phyloP scores from a whole-genome alignment of 306 rosid species.

The Bauhinia variegata region DNA sequence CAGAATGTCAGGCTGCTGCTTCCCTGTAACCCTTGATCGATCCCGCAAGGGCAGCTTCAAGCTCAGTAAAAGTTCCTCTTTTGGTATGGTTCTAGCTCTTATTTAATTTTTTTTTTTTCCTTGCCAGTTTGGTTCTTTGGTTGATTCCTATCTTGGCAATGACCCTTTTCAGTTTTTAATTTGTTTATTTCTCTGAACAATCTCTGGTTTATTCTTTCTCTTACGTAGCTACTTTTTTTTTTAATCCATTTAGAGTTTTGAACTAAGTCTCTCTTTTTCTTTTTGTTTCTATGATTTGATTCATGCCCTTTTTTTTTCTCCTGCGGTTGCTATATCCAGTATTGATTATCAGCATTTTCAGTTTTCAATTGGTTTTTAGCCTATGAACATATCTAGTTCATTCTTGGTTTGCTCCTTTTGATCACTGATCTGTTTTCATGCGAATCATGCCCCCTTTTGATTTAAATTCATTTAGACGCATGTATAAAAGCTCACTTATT shows the following conservation, averaged over 20 bases:
- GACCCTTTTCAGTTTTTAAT: neutral
- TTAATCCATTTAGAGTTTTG: neutral
- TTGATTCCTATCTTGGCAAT: neutral
- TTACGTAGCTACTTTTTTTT: neutral
- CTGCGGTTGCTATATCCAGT: too few species aligned
- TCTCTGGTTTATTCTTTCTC: neutral
- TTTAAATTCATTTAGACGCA: too few species aligned
- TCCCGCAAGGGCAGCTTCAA: conserved; percentile 32
- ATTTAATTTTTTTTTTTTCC: conserved; percentile 11
- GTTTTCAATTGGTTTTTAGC: too few species aligned
- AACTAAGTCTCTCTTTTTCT: neutral
- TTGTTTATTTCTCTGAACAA: neutral
- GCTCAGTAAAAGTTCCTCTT: conserved; percentile 23
- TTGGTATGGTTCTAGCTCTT: conserved; percentile 30
- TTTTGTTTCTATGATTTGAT: too few species aligned
- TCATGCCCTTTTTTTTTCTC: too few species aligned
- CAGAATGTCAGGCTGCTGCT: conserved; percentile 51
- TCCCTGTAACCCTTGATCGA: conserved; percentile 33
- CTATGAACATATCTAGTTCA: too few species aligned
- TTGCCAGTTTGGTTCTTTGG: neutral
- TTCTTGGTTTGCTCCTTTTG: too few species aligned
- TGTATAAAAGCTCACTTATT: neutral
- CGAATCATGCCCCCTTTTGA: too few species aligned
- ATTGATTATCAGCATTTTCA: too few species aligned
- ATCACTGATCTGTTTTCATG: too few species aligned